Evolutionary conservation across 305 asterid genomes (phyloP), one percentile per base, ranked within the genome.

Genomic region (Petunia hybrid): DNA sequence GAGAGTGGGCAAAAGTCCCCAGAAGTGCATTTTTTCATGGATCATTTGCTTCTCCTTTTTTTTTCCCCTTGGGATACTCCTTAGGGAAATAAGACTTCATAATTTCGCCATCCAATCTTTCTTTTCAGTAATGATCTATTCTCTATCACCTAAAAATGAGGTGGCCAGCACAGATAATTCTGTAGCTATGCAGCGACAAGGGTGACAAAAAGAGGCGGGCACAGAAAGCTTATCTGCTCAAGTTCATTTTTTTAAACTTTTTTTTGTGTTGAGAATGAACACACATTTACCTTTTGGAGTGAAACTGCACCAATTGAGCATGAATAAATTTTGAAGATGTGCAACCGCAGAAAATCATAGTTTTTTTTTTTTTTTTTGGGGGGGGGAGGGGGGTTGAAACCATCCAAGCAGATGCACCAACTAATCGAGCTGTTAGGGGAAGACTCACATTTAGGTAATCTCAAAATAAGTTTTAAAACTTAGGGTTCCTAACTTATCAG

Each of bases 81-180:
- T 70, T 45, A 70, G 77, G 77, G 77, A 22, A 22, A 59, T 70
- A 8, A 45, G 56, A 43, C 36, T 22, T 45, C 5, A 2, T 22
- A 22, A 22, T 22, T 22, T 22, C 61, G 14, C 61, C 61, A 55
- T 55, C 6, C 16, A 22, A 22, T 22, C 31, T 22, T 22, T 22
- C 31, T 22, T 22, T 22, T 22, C 31, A 22, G 31, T 22, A 22
- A 22, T 22, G 31, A 55, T 55, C 61, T 55, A 14, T 59, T n/a
- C 64, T n/a, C 64, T 16, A n/a, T 59, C 64, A 59, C 64, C 64
- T n/a, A 36, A 59, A 55, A 59, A 59, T 59, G 36, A 53, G 57
- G n/a, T 53, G 57, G 57, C 8, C 31, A 59, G 10, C 64, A 59
- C 3, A 6, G 36, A 59, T n/a, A n/a, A 59, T 16, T 59, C 64